Conservation (phyloP, 306 rosid species). For the Corylus americana region DNA sequence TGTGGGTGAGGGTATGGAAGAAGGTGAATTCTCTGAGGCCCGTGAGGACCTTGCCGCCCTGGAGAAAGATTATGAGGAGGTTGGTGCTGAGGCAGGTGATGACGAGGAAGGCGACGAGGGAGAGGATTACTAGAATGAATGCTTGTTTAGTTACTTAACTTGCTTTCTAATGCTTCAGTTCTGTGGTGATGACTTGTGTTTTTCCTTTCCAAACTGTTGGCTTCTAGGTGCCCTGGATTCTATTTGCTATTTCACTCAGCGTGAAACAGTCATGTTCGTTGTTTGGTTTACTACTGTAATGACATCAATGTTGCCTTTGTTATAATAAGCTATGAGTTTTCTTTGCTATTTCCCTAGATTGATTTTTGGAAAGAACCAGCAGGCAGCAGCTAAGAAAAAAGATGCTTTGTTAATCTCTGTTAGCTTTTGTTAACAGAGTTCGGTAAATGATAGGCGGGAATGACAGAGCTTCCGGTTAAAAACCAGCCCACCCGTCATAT, state of each 20-base stretch:
- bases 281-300: slow-evolving; percentile 9
- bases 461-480: too few species aligned
- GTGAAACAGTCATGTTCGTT: background rate
- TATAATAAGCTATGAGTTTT: background rate
- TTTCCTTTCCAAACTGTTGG: background rate
- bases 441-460: too few species aligned
- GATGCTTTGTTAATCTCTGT: background rate
- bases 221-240: slow-evolving; percentile 3
- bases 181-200: background rate
- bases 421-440: background rate
- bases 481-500: too few species aligned
- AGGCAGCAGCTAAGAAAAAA: too few species aligned
- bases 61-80: slow-evolving; percentile 80
- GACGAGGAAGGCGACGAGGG: slow-evolving; percentile 72
- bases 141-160: background rate
- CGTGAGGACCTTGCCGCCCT: slow-evolving; percentile 84
- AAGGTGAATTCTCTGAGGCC: slow-evolving; percentile 85
- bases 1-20: slow-evolving; percentile 93
- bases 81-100: slow-evolving; percentile 67
- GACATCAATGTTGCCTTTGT: slow-evolving; percentile 22
- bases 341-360: background rate
- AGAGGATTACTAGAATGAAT: slow-evolving; percentile 49
- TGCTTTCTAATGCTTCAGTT: background rate
- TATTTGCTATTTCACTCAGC: background rate
- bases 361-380: background rate